Evolutionary conservation across 2,329 filamentous ascomycete species (phyloP).

Genomic region (Pleomassaria siparia): DNA sequence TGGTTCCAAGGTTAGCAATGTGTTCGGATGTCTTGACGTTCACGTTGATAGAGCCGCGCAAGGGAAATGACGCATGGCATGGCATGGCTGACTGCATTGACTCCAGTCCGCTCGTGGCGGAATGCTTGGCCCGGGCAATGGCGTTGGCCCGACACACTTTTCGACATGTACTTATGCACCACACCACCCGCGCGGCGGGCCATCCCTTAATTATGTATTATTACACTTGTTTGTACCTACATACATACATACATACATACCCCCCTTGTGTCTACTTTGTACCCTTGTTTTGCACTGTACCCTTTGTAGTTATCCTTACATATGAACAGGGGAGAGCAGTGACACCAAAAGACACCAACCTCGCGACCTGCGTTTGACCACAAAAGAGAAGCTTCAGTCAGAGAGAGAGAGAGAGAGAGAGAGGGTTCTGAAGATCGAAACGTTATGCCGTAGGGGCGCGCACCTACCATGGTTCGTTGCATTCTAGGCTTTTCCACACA

Average conservation of each 20-base stretch:
- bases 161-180: too few species aligned
- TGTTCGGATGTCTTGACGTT: background rate
- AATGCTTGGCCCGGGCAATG: background rate
- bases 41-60: background rate
- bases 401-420: too few species aligned
- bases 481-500: too few species aligned
- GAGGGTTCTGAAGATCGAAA: background rate
- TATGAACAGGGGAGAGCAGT: background rate
- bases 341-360: background rate
- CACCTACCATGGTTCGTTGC: slow-evolving; percentile 1
- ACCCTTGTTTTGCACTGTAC: too few species aligned
- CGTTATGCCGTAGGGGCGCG: background rate
- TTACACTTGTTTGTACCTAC: too few species aligned
- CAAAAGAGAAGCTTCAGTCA: background rate
- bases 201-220: too few species aligned
- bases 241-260: too few species aligned
- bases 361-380: background rate
- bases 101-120: background rate
- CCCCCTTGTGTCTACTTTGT: too few species aligned
- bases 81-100: background rate
- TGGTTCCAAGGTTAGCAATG: background rate
- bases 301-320: too few species aligned
- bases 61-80: background rate
- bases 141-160: background rate
- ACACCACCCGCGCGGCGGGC: background rate